Evolutionary conservation across 495 filamentous ascomycete genomes (phyloP), one percentile per base, ranked within the genome.

Genomic region (Tuber calosporum): DNA sequence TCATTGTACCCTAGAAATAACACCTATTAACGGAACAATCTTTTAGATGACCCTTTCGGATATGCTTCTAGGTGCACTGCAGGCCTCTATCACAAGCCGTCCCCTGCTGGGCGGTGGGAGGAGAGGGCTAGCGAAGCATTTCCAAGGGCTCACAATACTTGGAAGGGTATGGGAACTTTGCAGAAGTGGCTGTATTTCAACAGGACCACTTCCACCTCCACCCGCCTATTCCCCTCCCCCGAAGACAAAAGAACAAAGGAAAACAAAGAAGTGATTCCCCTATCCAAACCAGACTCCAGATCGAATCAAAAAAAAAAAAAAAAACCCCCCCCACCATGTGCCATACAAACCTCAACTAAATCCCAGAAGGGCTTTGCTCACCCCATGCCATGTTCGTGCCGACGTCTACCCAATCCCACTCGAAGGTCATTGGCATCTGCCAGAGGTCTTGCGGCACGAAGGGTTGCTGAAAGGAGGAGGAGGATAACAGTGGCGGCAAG

Each of bases 361-460:
- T n/a, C 39, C 76, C 76, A 0, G 70, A 62, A 15, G 74, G 22
- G 17, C 67, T 15, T n/a, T 78, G 74, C 39, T 70, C 68, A 13
- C 67, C 75, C 79, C 79, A 80, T 2, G 79, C 78, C 22, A 77
- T 69, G 58, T 79, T 78, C 8, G 72, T 70, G 68, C 70, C 78
- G 45, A 75, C 79, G 26, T 97, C 93, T 0, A 93, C 93, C 95
- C 96, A 98, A 80, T 98, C 93, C 96, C 96, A 99, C 81, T 98
- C 96, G 34, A 98, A 87, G 20, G 92, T 95, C 90, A 97, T 96
- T 15, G 93, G 91, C 88, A 97, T 90, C 82, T 93, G 91, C 91
- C 94, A 99, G 69, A 99, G 83, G 85, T 98, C 96, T 79, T 94
- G 93, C n/a, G 95, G 95, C 66, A 98, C 90, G 79, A 97, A 93